phyloP scores from a whole-genome alignment of 1,139 yeast genomes.

The Pichia sp. region DNA sequence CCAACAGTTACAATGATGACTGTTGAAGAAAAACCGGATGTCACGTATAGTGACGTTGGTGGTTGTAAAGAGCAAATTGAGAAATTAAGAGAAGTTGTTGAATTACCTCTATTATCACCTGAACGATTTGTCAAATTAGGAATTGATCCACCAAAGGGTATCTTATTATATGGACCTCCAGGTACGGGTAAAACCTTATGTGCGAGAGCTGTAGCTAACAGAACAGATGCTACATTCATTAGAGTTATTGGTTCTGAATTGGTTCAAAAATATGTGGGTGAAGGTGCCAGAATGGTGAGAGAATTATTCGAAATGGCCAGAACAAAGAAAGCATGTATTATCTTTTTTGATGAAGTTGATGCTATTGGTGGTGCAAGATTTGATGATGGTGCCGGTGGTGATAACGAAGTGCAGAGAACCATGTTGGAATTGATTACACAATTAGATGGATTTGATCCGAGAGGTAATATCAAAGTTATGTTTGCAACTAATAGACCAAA shows the following conservation, averaged over 20 bases:
- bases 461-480: slow-evolving; percentile 98
- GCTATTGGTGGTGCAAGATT: slow-evolving; percentile 99
- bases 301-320: slow-evolving; percentile 98
- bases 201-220: slow-evolving; percentile 97
- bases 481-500: slow-evolving; percentile 98
- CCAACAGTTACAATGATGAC: slow-evolving; percentile 99
- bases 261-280: slow-evolving; percentile 97
- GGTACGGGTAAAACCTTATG: slow-evolving; percentile 98
- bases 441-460: slow-evolving; percentile 95
- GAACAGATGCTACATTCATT: slow-evolving; percentile 97
- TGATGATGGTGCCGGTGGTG: slow-evolving; percentile 99
- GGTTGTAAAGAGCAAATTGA: slow-evolving; percentile 98
- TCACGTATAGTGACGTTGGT: slow-evolving; percentile 86
- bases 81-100: slow-evolving; percentile 94
- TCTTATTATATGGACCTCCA: slow-evolving; percentile 92
- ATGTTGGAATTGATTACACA: slow-evolving; percentile 98
- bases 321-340: slow-evolving; percentile 94
- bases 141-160: slow-evolving; percentile 98
- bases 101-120: slow-evolving; percentile 86
- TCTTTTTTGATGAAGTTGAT: slow-evolving; percentile 93
- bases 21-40: slow-evolving; percentile 96
- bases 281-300: slow-evolving; percentile 98
- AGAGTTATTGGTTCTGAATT: slow-evolving; percentile 97
- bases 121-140: slow-evolving; percentile 95
- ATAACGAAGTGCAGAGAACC: slow-evolving; percentile 96